phyloP scores from a whole-genome alignment of 805 yeast genomes.

The Kodamaea restingae region DNA sequence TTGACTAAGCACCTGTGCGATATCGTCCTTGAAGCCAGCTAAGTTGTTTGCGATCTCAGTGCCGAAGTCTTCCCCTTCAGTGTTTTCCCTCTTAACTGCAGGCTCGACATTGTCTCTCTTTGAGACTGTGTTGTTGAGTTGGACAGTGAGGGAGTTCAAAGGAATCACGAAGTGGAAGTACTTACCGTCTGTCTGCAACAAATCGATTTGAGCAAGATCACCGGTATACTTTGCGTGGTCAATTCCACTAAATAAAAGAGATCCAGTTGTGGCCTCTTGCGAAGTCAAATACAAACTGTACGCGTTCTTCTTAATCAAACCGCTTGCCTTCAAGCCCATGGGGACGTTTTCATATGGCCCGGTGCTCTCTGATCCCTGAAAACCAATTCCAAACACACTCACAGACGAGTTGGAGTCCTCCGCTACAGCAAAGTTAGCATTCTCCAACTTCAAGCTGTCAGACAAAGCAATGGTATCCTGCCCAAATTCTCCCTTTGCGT shows the following conservation, averaged over 20 bases:
- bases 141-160: slow-evolving; percentile 16
- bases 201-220: slow-evolving; percentile 26
- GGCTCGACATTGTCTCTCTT: not conserved
- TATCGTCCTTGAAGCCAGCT: not conserved
- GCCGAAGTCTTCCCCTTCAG: not conserved
- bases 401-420: slow-evolving; percentile 11
- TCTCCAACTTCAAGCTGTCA: slow-evolving; percentile 9
- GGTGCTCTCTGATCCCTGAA: slow-evolving; percentile 12
- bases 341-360: slow-evolving; percentile 64
- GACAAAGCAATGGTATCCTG: slow-evolving; percentile 18
- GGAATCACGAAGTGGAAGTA: slow-evolving; percentile 18
- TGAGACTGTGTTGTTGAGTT: not conserved
- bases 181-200: slow-evolving; percentile 14
- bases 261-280: slow-evolving; percentile 40
- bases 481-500: slow-evolving; percentile 50
- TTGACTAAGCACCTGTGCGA: not conserved
- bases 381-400: slow-evolving; percentile 22
- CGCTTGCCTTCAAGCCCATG: slow-evolving; percentile 50
- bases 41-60: not conserved
- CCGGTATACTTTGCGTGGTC: slow-evolving; percentile 63
- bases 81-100: not conserved
- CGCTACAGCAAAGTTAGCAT: slow-evolving; percentile 17
- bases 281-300: slow-evolving; percentile 62
- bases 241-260: slow-evolving; percentile 68
- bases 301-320: slow-evolving; percentile 49